Conservation (phyloP, 805 yeast genomes). For the Suhomyces sp. region DNA sequence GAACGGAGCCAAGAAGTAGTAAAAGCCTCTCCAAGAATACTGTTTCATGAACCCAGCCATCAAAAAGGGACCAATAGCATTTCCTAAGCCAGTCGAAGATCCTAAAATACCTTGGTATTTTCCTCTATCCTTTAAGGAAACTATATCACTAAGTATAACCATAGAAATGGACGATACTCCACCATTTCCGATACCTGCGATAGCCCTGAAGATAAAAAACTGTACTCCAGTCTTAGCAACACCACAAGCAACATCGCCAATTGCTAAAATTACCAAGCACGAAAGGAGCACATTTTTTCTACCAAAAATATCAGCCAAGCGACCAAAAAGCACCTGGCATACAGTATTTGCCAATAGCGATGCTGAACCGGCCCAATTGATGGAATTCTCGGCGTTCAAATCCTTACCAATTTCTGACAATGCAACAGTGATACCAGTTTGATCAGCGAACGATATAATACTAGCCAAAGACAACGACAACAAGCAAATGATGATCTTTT, state of each 20-base stretch:
- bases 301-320: slow-evolving; percentile 55
- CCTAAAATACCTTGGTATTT: slow-evolving; percentile 58
- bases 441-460: slow-evolving; percentile 47
- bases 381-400: slow-evolving; percentile 44
- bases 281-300: slow-evolving; percentile 44
- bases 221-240: slow-evolving; percentile 48
- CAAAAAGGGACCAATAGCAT: slow-evolving; percentile 54
- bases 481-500: slow-evolving; percentile 36
- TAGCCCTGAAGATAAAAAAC: slow-evolving; percentile 50
- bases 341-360: slow-evolving; percentile 48
- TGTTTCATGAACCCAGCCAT: slow-evolving; percentile 48
- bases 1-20: slow-evolving; percentile 46
- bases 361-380: slow-evolving; percentile 61
- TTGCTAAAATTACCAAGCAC: slow-evolving; percentile 36
- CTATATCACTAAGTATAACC: slow-evolving; percentile 54
- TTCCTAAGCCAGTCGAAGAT: slow-evolving; percentile 49
- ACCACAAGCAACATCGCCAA: slow-evolving; percentile 51
- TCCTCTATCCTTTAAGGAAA: slow-evolving; percentile 52
- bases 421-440: slow-evolving; percentile 47
- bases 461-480: slow-evolving; percentile 37
- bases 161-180: slow-evolving; percentile 50
- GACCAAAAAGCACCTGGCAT: slow-evolving; percentile 52
- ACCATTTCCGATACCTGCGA: slow-evolving; percentile 57
- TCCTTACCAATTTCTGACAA: slow-evolving; percentile 48
- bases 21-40: slow-evolving; percentile 54